Conservation (phyloP, 352 stramenopile species). For the Phytopythium cucurbitacearum region DNA sequence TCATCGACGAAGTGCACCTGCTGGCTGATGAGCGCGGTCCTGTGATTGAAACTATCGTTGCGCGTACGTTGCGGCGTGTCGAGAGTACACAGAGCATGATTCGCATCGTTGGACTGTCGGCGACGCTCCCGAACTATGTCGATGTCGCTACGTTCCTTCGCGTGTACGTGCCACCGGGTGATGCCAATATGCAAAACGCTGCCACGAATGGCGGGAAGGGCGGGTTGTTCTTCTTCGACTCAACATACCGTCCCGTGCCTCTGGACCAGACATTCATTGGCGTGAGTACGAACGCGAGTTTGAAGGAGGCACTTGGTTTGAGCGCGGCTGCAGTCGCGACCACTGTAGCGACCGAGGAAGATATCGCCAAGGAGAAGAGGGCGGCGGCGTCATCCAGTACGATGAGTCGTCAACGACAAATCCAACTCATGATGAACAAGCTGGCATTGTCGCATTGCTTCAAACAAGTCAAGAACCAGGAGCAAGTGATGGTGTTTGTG, state of each 20-base stretch:
- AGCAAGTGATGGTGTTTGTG: constrained; percentile 99
- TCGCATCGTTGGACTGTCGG: constrained; percentile 97
- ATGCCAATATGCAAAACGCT: constrained; percentile 52
- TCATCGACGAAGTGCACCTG: constrained; percentile 99
- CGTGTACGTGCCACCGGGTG: constrained; percentile 78
- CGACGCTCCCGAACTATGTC: constrained; percentile 99
- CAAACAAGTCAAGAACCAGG: constrained; percentile 50
- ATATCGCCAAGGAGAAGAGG: constrained; percentile 39
- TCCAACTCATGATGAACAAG: constrained; percentile 86
- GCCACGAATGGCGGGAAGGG: constrained; percentile 71
- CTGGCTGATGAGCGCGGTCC: constrained; percentile 97
- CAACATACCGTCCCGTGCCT: constrained; percentile 97
- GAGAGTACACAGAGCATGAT: constrained; percentile 97
- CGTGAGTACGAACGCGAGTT: constrained; percentile 74
- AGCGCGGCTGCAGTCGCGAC: constrained; percentile 40
- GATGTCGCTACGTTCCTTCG: constrained; percentile 98
- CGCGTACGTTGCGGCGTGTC: constrained; percentile 95
- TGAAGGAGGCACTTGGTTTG: constrained; percentile 62
- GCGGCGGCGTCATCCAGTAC: constrained; percentile 12
- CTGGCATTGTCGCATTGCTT: constrained; percentile 68
- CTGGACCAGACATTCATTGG: constrained; percentile 98
- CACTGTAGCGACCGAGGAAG: constrained; percentile 41
- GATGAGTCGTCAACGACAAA: constrained; percentile 57
- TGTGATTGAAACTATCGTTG: constrained; percentile 99
- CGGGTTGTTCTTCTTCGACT: constrained; percentile 98